Conservation (phyloP, 164 flowering plant genomes). For the Chimonanthus salicifolius region DNA sequence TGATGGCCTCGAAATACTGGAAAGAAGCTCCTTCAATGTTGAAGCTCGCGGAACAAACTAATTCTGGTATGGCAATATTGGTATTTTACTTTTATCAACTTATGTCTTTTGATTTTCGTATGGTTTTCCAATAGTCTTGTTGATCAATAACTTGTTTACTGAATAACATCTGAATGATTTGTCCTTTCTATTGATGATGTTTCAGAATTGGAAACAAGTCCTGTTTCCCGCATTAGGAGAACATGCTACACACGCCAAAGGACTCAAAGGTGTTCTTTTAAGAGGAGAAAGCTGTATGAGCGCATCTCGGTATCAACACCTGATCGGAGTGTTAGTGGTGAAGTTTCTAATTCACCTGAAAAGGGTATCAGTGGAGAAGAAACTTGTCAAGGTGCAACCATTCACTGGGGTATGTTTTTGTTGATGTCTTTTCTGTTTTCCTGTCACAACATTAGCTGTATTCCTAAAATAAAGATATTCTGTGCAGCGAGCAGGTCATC, state of each 20-base stretch:
- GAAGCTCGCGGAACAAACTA: conserved; percentile 42
- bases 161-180: background rate
- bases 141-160: background rate
- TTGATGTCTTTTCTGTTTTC: background rate
- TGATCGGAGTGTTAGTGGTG: conserved; percentile 32
- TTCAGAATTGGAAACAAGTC: conserved; percentile 44
- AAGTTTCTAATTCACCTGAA: conserved; percentile 31
- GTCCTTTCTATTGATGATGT: conserved; percentile 7
- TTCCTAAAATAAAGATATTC: background rate
- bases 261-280: conserved; percentile 63
- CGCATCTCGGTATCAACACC: conserved; percentile 37
- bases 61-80: conserved; percentile 35
- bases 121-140: background rate
- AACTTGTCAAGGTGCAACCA: conserved; percentile 19
- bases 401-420: conserved; percentile 35
- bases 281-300: conserved; percentile 56
- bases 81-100: background rate
- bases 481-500: conserved; percentile 40
- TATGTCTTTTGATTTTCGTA: background rate
- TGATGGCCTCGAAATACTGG: conserved; percentile 63
- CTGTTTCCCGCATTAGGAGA: conserved; percentile 40
- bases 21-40: conserved; percentile 40
- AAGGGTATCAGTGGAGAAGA: conserved; percentile 27
- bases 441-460: background rate
- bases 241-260: conserved; percentile 47